Conservation (phyloP, 164 flowering plant genomes). For the Stephania yunnanensis region DNA sequence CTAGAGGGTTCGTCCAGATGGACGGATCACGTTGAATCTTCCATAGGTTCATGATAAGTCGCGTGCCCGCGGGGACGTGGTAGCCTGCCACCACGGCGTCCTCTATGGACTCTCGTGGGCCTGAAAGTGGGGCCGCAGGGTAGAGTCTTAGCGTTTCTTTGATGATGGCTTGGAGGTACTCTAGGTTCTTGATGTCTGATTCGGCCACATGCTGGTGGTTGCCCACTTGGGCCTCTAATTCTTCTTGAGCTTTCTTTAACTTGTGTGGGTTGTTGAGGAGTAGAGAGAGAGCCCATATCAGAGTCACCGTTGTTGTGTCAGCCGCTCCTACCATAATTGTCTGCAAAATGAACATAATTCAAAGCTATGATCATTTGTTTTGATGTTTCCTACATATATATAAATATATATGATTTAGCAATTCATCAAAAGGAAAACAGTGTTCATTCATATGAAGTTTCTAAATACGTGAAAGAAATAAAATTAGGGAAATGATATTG, state of each 20-base stretch:
- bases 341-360: slow-evolving; percentile 11
- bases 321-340: slow-evolving; percentile 1
- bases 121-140: slow-evolving; percentile 8
- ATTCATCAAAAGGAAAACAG: no score
- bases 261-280: slow-evolving; percentile 5
- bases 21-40: neutral
- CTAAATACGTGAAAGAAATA: no score
- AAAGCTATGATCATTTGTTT: no score
- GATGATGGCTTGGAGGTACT: slow-evolving; percentile 10
- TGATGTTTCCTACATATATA: no score
- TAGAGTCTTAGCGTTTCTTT: slow-evolving; percentile 10
- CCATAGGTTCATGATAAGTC: slow-evolving; percentile 1
- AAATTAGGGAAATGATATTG: no score
- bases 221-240: neutral
- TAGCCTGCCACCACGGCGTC: slow-evolving; percentile 4
- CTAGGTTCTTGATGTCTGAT: slow-evolving; percentile 5
- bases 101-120: neutral
- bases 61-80: slow-evolving; percentile 1
- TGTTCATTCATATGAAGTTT: no score
- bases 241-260: slow-evolving; percentile 1
- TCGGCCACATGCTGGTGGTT: neutral
- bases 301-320: slow-evolving; percentile 4
- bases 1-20: neutral
- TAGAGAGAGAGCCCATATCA: slow-evolving; percentile 12
- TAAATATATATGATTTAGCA: no score